These are phyloP conservation scores for Calocybe indica DNA, from an alignment of 768 basidiomycete species.

Conservation along the genomic window DNA sequence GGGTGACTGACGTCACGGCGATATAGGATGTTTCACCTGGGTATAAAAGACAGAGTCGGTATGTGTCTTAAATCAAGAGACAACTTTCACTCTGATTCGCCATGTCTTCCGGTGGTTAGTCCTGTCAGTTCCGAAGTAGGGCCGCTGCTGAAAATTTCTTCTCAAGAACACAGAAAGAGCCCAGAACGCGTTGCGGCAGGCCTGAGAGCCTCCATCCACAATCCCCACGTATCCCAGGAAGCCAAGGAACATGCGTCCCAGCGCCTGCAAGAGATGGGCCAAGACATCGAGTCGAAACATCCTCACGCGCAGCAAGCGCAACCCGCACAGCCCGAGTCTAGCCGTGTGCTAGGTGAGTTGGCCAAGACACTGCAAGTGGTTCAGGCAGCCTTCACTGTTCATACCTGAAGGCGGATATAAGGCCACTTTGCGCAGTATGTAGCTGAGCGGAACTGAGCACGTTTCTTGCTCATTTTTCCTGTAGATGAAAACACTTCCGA, in stretches of 20 bases:
- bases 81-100: too few species aligned
- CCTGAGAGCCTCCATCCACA: conserved; percentile 51
- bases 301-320: too few species aligned
- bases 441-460: background rate
- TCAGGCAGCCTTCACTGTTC: too few species aligned
- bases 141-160: too few species aligned
- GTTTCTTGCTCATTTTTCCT: background rate
- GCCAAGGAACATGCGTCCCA: conserved; percentile 45
- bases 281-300: too few species aligned
- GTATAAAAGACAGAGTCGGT: too few species aligned
- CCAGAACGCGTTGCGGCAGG: conserved; percentile 31
- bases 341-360: background rate
- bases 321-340: conserved; percentile 4
- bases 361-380: background rate
- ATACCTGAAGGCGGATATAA: conserved; percentile 18
- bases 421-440: conserved; percentile 21
- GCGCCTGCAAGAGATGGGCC: conserved; percentile 32
- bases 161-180: too few species aligned
- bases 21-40: too few species aligned
- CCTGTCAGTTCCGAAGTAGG: too few species aligned
- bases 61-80: too few species aligned
- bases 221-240: conserved; percentile 50
- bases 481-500: conserved; percentile 39
- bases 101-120: too few species aligned
- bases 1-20: too few species aligned